Base-by-base conservation (phyloP, 345 rosid species). In the Pistacia atlantica region DNA sequence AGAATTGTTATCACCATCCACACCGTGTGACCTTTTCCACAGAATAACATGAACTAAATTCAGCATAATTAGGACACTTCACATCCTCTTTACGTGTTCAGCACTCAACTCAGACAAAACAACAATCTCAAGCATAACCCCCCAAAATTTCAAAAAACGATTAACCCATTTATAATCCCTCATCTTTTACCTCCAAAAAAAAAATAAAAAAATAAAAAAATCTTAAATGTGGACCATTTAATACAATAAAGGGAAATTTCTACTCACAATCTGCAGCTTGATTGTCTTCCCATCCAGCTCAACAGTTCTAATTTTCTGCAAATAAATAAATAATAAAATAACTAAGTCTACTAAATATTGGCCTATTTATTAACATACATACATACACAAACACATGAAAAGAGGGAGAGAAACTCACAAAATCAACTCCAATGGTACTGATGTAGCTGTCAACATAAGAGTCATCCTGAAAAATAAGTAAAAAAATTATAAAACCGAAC, bases 361-460 rank as follows among this genome's bases (percentile, higher is more conserved):
- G 4, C 4, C 37, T 13, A 77, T 61, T 20, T 4, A 22, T 8
- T 25, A 17, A 2, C 28, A 64, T 55, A 63, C 3, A 71, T 0
- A 67, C 42, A 37, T 8, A 56, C 4, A 35, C 0, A 52, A 0
- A 42, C 12, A 60, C 0, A 60, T 1, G 28, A 1, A 67, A 1
- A 67, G 25, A 8, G 59, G 68, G 58, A 71, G 42, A 68, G 42
- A 67, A 66, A 73, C 97, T 89, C 69, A 89, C 95, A 77, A 92
- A 92, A 84, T 92, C 97, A 79, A 92, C 97, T 78, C 97, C 97
- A 62, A 90, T 90, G 73, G 95, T 92, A 60, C 97, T 92, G 75
- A 90, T 92, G 84, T 92, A 92, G 78, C 93, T 90, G 79, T 92
- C 95, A 54, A 92, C 83, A 81, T 92, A 92, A 38, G 95, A 92